Conservation (phyloP, 768 basidiomycete genomes). For the Mycena amicta region DNA sequence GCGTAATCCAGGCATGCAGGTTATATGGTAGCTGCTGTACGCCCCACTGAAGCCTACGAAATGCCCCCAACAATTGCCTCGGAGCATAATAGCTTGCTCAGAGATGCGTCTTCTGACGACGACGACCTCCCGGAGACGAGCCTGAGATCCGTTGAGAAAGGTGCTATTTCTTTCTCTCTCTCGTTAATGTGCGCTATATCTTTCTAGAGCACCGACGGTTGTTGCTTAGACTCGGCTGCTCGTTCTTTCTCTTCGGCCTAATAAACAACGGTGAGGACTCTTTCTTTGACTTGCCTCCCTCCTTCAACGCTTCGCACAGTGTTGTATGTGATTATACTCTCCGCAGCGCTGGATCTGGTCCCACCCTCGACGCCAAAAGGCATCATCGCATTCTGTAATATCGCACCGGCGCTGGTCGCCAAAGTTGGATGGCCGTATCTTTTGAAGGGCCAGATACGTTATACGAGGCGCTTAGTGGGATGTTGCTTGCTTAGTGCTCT, state of each 20-base stretch:
- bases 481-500: constrained; percentile 75
- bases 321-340: constrained; percentile 94
- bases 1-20: constrained; percentile 9
- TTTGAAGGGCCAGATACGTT: constrained; percentile 83
- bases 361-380: constrained; percentile 92
- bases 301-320: constrained; percentile 45
- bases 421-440: constrained; percentile 94
- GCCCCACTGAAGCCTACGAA: constrained; percentile 12
- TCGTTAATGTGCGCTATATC: background rate
- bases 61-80: constrained; percentile 12
- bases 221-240: constrained; percentile 47
- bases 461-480: constrained; percentile 69
- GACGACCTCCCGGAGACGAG: constrained; percentile 7
- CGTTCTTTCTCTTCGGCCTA: constrained; percentile 91
- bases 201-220: constrained; percentile 31
- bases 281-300: background rate
- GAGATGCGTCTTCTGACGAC: constrained; percentile 1
- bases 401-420: constrained; percentile 81
- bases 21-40: constrained; percentile 18
- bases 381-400: constrained; percentile 94
- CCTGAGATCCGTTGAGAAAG: constrained; percentile 13
- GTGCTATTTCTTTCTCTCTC: background rate
- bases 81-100: constrained; percentile 18
- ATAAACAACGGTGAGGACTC: constrained; percentile 78
- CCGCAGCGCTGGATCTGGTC: constrained; percentile 93